Base-by-base conservation (phyloP, 495 filamentous ascomycete genomes). In the Xylaria castorea region DNA sequence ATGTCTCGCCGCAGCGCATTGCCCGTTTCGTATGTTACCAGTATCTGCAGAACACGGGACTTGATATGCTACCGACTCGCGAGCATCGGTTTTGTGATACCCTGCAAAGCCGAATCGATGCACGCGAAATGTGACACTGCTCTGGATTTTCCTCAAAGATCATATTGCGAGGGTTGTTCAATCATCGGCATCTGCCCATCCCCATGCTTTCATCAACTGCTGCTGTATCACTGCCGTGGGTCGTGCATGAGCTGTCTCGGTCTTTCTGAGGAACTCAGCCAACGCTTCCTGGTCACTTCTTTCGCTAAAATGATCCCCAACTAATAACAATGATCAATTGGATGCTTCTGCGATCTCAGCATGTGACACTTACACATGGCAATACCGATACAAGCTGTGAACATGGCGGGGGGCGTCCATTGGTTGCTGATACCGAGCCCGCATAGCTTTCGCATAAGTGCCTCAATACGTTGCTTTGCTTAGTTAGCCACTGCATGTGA, bases 351-450 rank as follows among this genome's bases (percentile, higher is more conserved):
- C 12, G 57, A 16, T 66, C 20, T 2, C 20, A 32, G 8, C 25
- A 50, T 62, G 63, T 66, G 60, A 58, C n/a, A 78, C 84, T 75
- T 79, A 87, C 85, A 86, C 69, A 84, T 83, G 1, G 83, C 80
- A 67, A 88, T 87, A 6, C 83, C 84, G 81, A 88, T 87, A 32
- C 84, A 87, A 5, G 86, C 85, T 1, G 86, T 88, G 66, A 88
- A 88, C 80, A 86, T 86, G 65, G 83, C 80, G 5, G 87, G 87
- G n/a, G 86, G 82, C 7, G 81, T 85, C 80, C 81, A 83, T 55
- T 83, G 76, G 72, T 89, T 89, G 48, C 82, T 81, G 11, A 84
- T 73, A 0, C 83, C 85, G 42, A 89, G 88, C 5, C 87, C 87
- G 74, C 86, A 88, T 11, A 89, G 78, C 46, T 80, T 79, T 22